Base-by-base conservation (phyloP, 164 flowering plant genomes). In the Santalum album region DNA sequence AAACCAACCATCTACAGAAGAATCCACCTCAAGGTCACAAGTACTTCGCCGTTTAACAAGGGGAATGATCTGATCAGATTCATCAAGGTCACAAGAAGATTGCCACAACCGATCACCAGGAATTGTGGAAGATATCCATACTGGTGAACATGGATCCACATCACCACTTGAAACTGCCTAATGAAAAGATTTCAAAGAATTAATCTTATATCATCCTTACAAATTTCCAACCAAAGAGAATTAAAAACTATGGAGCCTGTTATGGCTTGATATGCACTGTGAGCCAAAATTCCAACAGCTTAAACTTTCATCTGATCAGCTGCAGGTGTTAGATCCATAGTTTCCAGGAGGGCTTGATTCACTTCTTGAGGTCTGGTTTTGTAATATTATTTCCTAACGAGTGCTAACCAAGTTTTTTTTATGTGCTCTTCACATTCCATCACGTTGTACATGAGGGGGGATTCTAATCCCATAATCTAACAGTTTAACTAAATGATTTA, bases 11-110 rank as follows among this genome's bases (percentile, higher is more conserved):
- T 90, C 86, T 19, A 81, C 76, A 46, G 68, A 59, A 53, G 90
- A 77, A 84, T 94, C 99, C 42, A 83, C 95, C 72, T 94, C 99
- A 61, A 94, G 92, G 59, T 82, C 83, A 72, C 86, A 86, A 20
- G 68, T 65, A 70, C 99, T 94, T 54, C 76, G 86, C 27, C 97
- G 96, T 60, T 72, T 79, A 21, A 65, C 42, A 20, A 45, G 54
- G 40, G 25, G 46, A 58, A 27, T 21, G 5, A 44, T 69, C 39
- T 66, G 69, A 59, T 61, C 69, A 46, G 50, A 49, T 53, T 76
- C 27, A 59, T 58, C 77, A 22, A 26, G 50, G 56, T 69, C 77
- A 45, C 25, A 22, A 43, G 77, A 66, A 63, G 1, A 56, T 18
- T 70, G 70, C 97, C 97, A 87, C 56, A 69, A 68, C 99, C 97